Conservation (phyloP, 768 basidiomycete genomes). For the Calocera cornea region DNA sequence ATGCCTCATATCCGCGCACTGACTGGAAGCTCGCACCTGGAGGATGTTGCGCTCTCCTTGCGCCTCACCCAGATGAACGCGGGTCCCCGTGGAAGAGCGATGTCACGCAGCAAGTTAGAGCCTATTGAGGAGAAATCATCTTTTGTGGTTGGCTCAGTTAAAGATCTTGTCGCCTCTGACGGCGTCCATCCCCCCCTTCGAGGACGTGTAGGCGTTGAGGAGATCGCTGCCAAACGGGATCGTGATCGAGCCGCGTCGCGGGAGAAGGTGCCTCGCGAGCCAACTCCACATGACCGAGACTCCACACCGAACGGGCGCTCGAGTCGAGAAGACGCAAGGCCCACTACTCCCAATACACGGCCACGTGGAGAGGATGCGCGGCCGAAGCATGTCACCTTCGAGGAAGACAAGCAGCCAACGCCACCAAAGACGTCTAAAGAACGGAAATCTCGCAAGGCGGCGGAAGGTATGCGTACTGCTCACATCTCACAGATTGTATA, state of each 20-base stretch:
- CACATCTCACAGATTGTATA: not conserved
- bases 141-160: not conserved
- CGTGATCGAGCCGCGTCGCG: not conserved
- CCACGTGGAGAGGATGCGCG: not conserved
- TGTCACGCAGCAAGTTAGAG: not conserved
- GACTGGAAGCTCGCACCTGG: not conserved
- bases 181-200: not conserved
- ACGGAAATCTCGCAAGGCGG: not conserved
- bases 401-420: not conserved
- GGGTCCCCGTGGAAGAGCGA: not conserved
- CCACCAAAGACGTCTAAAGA: not conserved
- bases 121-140: constrained; percentile 1
- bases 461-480: not conserved
- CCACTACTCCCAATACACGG: not conserved
- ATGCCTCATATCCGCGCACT: not conserved
- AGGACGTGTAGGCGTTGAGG: not conserved
- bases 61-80: not conserved
- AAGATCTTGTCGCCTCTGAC: too few species aligned
- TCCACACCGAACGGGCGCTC: not conserved
- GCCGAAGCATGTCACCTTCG: not conserved
- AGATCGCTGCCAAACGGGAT: not conserved
- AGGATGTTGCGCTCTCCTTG: not conserved
- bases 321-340: not conserved
- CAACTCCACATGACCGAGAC: not conserved
- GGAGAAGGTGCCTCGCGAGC: not conserved